Base-by-base conservation (phyloP, 2,329 filamentous ascomycete species). In the Hymenoscyphus fraxineus region DNA sequence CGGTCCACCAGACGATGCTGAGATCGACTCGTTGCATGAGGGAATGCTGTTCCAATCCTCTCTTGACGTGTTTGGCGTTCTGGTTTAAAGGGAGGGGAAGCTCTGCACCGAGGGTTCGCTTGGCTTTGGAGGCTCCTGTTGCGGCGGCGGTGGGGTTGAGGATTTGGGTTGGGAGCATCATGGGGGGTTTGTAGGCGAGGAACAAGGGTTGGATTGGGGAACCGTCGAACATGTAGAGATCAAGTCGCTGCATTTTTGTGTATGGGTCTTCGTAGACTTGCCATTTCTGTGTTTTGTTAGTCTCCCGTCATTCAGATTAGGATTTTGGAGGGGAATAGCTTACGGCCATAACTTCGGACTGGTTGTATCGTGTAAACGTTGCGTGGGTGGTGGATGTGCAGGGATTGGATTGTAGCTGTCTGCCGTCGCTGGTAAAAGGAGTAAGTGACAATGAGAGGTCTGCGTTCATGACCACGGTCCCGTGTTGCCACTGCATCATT, bases 401-500 rank as follows among this genome's bases (percentile, higher is more conserved):
- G 3, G 88, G 88, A 65, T 87, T 80, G 2, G 87, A 90, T 63
- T 84, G 77, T 32, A 91, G 76, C 77, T 91, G 87, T 64, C 89
- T 81, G 19, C 89, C 89, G 73, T 92, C 89, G 2, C 86, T 83
- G 22, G 79, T 79, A 69, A 90, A 85, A 4, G 89, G 88, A 6
- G 77, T 81, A 59, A 91, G 77, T 6, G 76, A 76, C 31, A 92
- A 76, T 5, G 83, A 86, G 54, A 86, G 85, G 71, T 89, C 83
- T 22, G 77, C 70, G 55, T 81, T 78, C 68, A 86, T 78, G 5
- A 78, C 77, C 73, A 85, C 90, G 62, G 76, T 85, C 54, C 89
- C 89, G 73, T 92, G 89, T 73, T 92, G 89, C 82, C 85, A 92
- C 77, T 91, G 88, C 80, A 91, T 85, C 58, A 91, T 82, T 9